Conservation (phyloP, 73 alveolate genomes). For the Blepharisma japonicum region DNA sequence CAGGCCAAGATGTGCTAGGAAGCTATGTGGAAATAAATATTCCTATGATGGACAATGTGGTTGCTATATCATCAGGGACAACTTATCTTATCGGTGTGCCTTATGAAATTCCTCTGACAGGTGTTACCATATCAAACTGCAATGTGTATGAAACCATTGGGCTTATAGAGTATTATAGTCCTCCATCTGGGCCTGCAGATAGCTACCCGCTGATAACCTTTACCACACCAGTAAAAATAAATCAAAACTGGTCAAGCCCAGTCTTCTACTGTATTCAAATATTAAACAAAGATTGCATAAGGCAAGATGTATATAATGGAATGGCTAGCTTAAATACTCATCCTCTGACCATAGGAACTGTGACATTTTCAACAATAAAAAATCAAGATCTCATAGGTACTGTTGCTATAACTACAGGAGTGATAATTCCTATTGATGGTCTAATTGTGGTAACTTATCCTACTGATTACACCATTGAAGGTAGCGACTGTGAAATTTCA, state of each 20-base stretch:
- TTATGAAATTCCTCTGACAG: background rate
- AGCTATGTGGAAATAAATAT: background rate
- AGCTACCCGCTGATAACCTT: constrained; percentile 1
- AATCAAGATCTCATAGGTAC: background rate
- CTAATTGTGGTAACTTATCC: background rate
- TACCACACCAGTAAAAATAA: background rate
- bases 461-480: background rate
- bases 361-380: background rate
- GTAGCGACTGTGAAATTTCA: constrained; percentile 15
- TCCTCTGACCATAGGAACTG: constrained; percentile 3
- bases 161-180: background rate
- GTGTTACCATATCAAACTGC: background rate
- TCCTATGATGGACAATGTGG: constrained; percentile 16
- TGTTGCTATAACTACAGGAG: background rate
- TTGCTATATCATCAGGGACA: constrained; percentile 11
- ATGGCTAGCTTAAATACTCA: background rate
- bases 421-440: background rate
- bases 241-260: constrained; percentile 13
- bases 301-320: background rate
- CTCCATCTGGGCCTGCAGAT: constrained; percentile 13
- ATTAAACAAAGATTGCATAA: background rate
- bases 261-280: background rate
- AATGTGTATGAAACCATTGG: background rate
- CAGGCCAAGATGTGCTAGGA: background rate
- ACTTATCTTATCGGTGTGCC: background rate